Conservation (phyloP, 164 flowering plant species). For the Pachysandra terminalis region DNA sequence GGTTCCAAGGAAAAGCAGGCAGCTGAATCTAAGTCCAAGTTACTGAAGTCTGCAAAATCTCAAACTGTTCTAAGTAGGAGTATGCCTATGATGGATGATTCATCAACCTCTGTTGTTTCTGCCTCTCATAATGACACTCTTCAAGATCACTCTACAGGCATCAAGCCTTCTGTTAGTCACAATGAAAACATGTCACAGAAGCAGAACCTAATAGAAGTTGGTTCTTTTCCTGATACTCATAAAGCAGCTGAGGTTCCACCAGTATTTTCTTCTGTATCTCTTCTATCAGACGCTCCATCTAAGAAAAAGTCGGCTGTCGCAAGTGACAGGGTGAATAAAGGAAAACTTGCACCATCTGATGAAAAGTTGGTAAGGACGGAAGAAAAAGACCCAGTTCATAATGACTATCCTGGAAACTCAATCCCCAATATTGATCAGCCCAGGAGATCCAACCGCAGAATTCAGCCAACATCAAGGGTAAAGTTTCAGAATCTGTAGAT, state of each 20-base stretch:
- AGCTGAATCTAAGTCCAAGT: slow-evolving; percentile 47
- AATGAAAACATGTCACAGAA: slow-evolving; percentile 31
- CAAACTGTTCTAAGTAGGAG: slow-evolving; percentile 36
- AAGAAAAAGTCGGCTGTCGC: slow-evolving; percentile 38
- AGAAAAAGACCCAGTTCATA: slow-evolving; percentile 33
- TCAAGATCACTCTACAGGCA: slow-evolving; percentile 24
- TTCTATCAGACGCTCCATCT: slow-evolving; percentile 30
- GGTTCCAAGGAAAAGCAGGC: slow-evolving; percentile 57
- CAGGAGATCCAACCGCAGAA: slow-evolving; percentile 87
- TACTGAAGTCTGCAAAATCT: slow-evolving; percentile 42
- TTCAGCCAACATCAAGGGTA: slow-evolving; percentile 98
- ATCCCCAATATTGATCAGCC: slow-evolving; percentile 54
- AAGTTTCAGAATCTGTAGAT: slow-evolving; percentile 1
- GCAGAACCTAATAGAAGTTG: slow-evolving; percentile 26
- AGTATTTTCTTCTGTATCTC: slow-evolving; percentile 34
- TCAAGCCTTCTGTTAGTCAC: slow-evolving; percentile 32
- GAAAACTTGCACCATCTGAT: slow-evolving; percentile 43
- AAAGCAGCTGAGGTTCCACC: slow-evolving; percentile 36
- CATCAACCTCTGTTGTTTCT: slow-evolving; percentile 22
- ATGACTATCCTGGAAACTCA: slow-evolving; percentile 33
- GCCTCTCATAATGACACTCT: slow-evolving; percentile 18
- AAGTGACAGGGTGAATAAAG: slow-evolving; percentile 37
- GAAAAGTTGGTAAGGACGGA: slow-evolving; percentile 47
- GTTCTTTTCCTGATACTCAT: slow-evolving; percentile 33
- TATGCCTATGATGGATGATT: slow-evolving; percentile 33